Conservation (phyloP, 2,329 filamentous ascomycete species). For the Stagonosporopsis cucurbitacearum region DNA sequence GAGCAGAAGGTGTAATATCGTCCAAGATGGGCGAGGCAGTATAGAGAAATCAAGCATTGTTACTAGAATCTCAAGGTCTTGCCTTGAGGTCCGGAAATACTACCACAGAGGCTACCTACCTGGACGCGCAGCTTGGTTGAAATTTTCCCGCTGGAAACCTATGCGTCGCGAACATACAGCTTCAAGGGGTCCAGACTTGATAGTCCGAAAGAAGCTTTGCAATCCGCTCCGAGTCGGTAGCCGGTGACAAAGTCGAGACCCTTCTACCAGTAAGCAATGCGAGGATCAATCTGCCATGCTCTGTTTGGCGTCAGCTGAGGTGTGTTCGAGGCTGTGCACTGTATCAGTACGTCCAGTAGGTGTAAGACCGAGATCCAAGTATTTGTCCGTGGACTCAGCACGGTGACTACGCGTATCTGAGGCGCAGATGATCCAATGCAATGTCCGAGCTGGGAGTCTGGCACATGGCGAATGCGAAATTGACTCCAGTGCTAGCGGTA, state of each 20-base stretch:
- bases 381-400: neutral
- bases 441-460: no score
- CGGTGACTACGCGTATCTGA: neutral
- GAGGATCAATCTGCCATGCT: neutral
- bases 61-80: no score
- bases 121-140: no score
- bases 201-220: no score
- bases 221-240: neutral
- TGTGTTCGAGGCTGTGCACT: no score
- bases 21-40: neutral
- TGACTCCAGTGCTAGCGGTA: neutral
- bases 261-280: neutral
- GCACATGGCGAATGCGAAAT: neutral
- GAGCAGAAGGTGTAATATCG: neutral
- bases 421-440: neutral
- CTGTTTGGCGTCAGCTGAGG: no score
- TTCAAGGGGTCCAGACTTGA: no score
- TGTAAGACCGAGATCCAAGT: neutral
- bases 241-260: neutral
- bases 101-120: no score
- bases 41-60: neutral
- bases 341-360: neutral
- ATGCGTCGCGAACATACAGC: no score
- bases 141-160: no score
- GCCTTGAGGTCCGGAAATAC: no score